Evolutionary conservation across 1,284 basidiomycete genomes (phyloP), one percentile per base, ranked within the genome.

Genomic region (Kwoniella shivajii): DNA sequence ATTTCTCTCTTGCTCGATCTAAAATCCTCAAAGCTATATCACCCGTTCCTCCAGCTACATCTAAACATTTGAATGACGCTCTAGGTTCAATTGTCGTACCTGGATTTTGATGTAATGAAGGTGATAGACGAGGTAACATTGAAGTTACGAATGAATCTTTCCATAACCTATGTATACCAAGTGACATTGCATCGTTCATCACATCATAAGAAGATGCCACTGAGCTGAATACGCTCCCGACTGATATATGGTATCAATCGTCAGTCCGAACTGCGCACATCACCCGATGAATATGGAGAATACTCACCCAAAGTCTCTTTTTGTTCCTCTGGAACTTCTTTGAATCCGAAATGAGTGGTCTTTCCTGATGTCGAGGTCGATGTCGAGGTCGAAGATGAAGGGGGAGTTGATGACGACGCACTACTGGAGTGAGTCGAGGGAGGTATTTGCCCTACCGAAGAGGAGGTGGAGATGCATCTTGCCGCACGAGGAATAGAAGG

Each of bases 111-210:
- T 77, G 75, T 46, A 68, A 60, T 7, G 73, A 74, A 10, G 76
- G 60, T 0, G 76, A 72, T 7, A 78, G 60, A 47, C 80, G 78
- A 0, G 95, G 95, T 66, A 88, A 85, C 59, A 99, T 80, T 4
- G 83, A 81, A 6, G 86, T 83, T 38, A 99, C 89, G 75, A 92
- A 93, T 41, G 87, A 84, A 78, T 98, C 93, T 80, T 99, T 99
- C 96, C 96, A 99, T 27, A 99, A 80, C 43, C 96, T 84, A 75
- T 99, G 96, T 26, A 99, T 88, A 31, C 96, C 96, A 57, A 98
- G 80, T 5, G 95, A 99, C 81, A 95, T 92, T 26, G 93, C 92
- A 74, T 99, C 96, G 82, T 99, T 99, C 94, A 99, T 97, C 39
- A 98, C 78, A 78, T 99, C 95, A 79, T 99, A 99, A 52, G 86